Evolutionary conservation across 2,329 filamentous ascomycete species (phyloP).

Genomic region (Botrytis medusae): DNA sequence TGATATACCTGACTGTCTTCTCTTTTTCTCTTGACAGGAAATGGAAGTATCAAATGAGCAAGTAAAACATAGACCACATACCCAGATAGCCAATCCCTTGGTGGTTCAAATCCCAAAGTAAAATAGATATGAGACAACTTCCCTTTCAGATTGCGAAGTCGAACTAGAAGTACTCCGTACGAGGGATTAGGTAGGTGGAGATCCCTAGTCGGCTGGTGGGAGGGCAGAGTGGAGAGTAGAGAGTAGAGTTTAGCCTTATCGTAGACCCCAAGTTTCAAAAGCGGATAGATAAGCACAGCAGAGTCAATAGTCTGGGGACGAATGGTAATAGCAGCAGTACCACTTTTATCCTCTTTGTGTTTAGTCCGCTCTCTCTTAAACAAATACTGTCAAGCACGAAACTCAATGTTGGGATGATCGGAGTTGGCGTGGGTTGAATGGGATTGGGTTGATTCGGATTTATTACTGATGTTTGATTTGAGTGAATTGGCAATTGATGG

Average conservation of each 20-base stretch:
- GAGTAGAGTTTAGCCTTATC: background rate
- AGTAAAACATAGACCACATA: conserved; percentile 1
- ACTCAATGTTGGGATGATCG: background rate
- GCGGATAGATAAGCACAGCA: conserved; percentile 2
- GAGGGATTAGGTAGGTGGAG: no score
- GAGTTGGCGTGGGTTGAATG: no score
- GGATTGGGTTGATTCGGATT: background rate
- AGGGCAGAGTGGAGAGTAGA: no score
- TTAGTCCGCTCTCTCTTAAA: no score
- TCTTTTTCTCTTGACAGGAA: background rate
- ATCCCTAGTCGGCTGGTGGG: no score
- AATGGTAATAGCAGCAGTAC: background rate
- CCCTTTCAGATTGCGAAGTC: background rate
- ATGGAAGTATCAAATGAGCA: background rate
- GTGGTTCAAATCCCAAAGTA: background rate
- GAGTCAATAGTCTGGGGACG: conserved; percentile 1
- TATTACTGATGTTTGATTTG: background rate
- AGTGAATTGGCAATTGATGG: background rate
- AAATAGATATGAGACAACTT: background rate
- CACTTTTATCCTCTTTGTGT: background rate
- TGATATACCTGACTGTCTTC: background rate
- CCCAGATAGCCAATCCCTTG: background rate
- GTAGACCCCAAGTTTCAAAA: background rate
- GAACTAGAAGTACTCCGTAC: background rate
- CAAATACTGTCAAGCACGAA: background rate